Percentiles rank a stretch among this genome's conserved stretches.
Evolutionary conservation across 2,329 filamentous ascomycete genomes (phyloP).

Genomic region (Fusarium chlamydosporum): DNA sequence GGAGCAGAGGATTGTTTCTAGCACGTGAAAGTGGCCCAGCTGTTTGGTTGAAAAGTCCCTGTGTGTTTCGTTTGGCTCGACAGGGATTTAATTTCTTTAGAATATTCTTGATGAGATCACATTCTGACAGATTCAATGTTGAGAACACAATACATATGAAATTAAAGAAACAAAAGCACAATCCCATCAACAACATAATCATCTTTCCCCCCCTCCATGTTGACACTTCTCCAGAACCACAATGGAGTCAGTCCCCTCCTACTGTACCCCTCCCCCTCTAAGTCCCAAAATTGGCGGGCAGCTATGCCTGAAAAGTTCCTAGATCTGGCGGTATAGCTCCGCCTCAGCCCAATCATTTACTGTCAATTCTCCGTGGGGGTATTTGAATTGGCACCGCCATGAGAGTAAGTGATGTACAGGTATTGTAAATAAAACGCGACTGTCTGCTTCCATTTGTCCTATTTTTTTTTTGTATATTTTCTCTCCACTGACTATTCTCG

Average conservation of each 20-base stretch:
- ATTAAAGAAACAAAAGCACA: background rate
- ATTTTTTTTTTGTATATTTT: background rate
- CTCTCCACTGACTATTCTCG: background rate
- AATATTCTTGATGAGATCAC: background rate
- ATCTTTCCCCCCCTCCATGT: slow-evolving; percentile 4
- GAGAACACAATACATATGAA: too few species aligned
- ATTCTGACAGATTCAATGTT: too few species aligned
- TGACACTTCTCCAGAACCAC: slow-evolving; percentile 27
- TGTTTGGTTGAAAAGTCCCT: slow-evolving; percentile 42
- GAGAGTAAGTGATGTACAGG: slow-evolving; percentile 30
- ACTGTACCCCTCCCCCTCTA: slow-evolving; percentile 15
- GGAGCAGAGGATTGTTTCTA: slow-evolving; percentile 19
- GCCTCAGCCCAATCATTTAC: slow-evolving; percentile 43
- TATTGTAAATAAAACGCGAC: slow-evolving; percentile 26
- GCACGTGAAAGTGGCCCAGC: slow-evolving; percentile 50
- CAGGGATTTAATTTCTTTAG: background rate
- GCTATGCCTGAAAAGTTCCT: slow-evolving; percentile 40
- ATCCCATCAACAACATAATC: background rate
- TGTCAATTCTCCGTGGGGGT: slow-evolving; percentile 42
- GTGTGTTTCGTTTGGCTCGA: slow-evolving; percentile 1
- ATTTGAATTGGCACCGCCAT: slow-evolving; percentile 41
- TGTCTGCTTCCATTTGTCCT: slow-evolving; percentile 17
- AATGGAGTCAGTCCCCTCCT: slow-evolving; percentile 27
- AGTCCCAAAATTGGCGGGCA: slow-evolving; percentile 33
- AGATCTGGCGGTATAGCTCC: slow-evolving; percentile 42